phyloP scores from a whole-genome alignment of 2,329 filamentous ascomycete species.

The Aspergillus tamarii region DNA sequence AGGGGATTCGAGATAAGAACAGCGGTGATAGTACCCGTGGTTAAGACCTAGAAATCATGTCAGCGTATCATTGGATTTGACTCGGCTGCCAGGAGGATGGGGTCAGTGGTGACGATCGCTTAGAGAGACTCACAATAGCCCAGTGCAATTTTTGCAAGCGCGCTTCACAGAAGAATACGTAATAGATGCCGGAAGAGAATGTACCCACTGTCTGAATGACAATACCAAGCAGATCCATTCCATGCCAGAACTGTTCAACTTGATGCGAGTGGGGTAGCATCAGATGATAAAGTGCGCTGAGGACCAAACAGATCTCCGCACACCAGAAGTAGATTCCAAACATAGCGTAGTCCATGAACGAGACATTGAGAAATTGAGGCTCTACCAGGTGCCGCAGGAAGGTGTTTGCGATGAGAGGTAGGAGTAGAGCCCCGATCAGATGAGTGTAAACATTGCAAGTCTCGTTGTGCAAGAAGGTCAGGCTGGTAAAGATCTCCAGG shows the following conservation, averaged over 20 bases:
- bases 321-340: slow-evolving; percentile 20
- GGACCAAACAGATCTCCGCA: slow-evolving; percentile 20
- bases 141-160: slow-evolving; percentile 17
- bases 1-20: slow-evolving; percentile 13
- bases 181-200: slow-evolving; percentile 16
- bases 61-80: slow-evolving; percentile 8
- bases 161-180: slow-evolving; percentile 16
- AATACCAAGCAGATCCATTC: slow-evolving; percentile 20
- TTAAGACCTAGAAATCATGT: slow-evolving; percentile 10
- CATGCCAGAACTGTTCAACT: slow-evolving; percentile 19
- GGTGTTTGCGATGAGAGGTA: slow-evolving; percentile 16
- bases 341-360: slow-evolving; percentile 17
- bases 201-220: slow-evolving; percentile 17
- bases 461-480: slow-evolving; percentile 25
- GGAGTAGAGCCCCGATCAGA: slow-evolving; percentile 20
- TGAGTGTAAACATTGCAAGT: slow-evolving; percentile 25
- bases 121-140: slow-evolving; percentile 16
- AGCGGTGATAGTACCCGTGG: slow-evolving; percentile 5
- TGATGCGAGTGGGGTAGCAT: slow-evolving; percentile 16
- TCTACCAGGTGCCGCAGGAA: slow-evolving; percentile 15
- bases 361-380: slow-evolving; percentile 20
- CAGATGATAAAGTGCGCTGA: slow-evolving; percentile 18
- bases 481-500: slow-evolving; percentile 20
- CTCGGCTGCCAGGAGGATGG: slow-evolving; percentile 3
- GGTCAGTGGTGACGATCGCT: background rate